Conservation (phyloP, 495 filamentous ascomycete species). For the Penicillium crystallinum region DNA sequence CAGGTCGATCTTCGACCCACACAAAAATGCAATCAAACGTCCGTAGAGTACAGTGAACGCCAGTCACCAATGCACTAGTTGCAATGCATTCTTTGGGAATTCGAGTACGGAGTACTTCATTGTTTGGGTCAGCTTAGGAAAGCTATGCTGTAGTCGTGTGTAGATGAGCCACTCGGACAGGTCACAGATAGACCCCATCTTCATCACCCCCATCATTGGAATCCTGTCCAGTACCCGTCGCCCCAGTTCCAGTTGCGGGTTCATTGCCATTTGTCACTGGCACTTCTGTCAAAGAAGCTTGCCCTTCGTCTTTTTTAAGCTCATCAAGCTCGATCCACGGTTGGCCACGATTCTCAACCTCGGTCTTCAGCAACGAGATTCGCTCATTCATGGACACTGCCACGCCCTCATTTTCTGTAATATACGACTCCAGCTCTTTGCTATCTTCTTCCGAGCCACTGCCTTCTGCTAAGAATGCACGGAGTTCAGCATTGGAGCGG, state of each 20-base stretch:
- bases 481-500: slow-evolving; percentile 69
- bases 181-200: slow-evolving; percentile 64
- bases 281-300: slow-evolving; percentile 3
- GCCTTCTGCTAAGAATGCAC: slow-evolving; percentile 49
- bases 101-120: not conserved
- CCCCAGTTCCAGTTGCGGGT: slow-evolving; percentile 15
- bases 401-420: slow-evolving; percentile 68
- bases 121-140: not conserved
- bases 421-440: slow-evolving; percentile 40
- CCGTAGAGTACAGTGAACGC: not conserved
- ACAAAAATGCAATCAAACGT: not conserved
- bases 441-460: slow-evolving; percentile 60
- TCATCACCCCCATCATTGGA: slow-evolving; percentile 37
- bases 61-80: not conserved
- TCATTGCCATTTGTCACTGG: slow-evolving; percentile 21
- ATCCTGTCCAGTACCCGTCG: slow-evolving; percentile 3
- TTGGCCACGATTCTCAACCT: slow-evolving; percentile 72
- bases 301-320: slow-evolving; percentile 15
- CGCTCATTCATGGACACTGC: slow-evolving; percentile 68
- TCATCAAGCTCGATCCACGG: slow-evolving; percentile 57
- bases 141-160: not conserved
- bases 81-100: not conserved
- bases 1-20: not conserved
- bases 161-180: not conserved
- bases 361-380: slow-evolving; percentile 59